Base-by-base conservation (phyloP, 179 eudicot genomes). In the Corrigiola litoralis region DNA sequence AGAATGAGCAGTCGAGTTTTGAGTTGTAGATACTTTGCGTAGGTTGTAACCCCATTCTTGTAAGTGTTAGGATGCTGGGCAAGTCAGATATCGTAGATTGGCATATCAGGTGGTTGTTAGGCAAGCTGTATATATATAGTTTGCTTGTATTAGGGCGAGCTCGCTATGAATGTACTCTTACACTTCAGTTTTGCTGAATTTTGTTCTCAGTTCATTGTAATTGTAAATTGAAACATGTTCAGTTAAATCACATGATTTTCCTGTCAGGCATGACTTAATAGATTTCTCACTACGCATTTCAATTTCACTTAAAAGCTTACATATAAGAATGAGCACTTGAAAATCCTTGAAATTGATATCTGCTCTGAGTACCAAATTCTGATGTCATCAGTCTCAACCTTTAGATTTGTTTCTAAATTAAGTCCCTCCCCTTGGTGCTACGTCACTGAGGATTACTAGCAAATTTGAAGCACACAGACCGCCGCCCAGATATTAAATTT, bases 71-170 rank as follows among this genome's bases (percentile, higher is more conserved):
- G 67, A 60, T 37, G 62, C 40, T 50, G 68, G 74, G 58, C 8
- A 38, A 51, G 37, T 29, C 60, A 23, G 57, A 57, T 17, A 10
- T 29, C 44, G 60, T 74, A 64, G 78, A 64, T 63, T 28, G 61
- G 63, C 51, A 33, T 47, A 58, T 56, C 61, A 60, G 73, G 52
- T 47, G 50, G 46, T 27, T 71, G 65, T 27, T 40, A 64, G 60
- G 75, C 75, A 65, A 64, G 59, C 66, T 72, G 76, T 71, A 64
- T 74, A 74, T 69, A 69, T n/a, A n/a, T 69, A 70, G 74, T 69
- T 68, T 74, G 74, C 74, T 74, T 61, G 74, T 72, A 14, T 62
- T 38, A 38, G 63, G 65, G 65, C 37, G 33, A 68, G 57, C 65
- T 41, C 21, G 36, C 57, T 52, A 53, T 42, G 55, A 40, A 47